A percentile compares a stretch with the other conserved stretches of the same genome.
Conservation (phyloP, 306 rosid genomes). For the Prunus mongolica region DNA sequence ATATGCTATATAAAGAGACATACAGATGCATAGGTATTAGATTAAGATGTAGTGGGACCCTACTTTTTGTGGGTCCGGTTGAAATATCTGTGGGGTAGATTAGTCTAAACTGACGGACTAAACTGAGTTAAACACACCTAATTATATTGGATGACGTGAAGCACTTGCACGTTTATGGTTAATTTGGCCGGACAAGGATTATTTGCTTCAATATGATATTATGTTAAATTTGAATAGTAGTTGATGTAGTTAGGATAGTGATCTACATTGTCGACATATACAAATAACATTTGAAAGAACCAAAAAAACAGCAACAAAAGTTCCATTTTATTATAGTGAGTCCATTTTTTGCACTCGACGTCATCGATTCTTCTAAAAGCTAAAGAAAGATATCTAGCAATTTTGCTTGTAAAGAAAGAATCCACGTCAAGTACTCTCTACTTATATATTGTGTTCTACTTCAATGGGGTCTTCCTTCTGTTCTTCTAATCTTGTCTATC, state of each 20-base stretch:
- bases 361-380: background rate
- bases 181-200: too few relatives aligned
- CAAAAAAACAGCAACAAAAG: background rate
- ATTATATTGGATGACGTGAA: too few relatives aligned
- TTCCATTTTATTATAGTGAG: background rate
- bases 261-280: too few relatives aligned
- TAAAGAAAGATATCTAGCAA: background rate
- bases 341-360: background rate
- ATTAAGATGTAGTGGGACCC: constrained; percentile 15
- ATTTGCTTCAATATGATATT: too few relatives aligned
- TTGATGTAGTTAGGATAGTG: too few relatives aligned
- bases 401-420: background rate
- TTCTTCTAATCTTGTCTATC: background rate
- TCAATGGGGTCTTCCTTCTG: background rate
- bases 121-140: background rate
- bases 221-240: too few relatives aligned
- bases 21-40: background rate
- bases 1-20: background rate
- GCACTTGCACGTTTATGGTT: too few relatives aligned
- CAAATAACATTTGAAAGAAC: too few relatives aligned
- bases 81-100: background rate
- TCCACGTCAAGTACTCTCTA: background rate
- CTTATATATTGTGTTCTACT: background rate
- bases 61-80: background rate
- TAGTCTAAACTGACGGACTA: background rate